A percentile compares a stretch with the other conserved stretches of the same genome.
Conservation (phyloP, 2,329 filamentous ascomycete genomes). For the Simplicillium sp. region DNA sequence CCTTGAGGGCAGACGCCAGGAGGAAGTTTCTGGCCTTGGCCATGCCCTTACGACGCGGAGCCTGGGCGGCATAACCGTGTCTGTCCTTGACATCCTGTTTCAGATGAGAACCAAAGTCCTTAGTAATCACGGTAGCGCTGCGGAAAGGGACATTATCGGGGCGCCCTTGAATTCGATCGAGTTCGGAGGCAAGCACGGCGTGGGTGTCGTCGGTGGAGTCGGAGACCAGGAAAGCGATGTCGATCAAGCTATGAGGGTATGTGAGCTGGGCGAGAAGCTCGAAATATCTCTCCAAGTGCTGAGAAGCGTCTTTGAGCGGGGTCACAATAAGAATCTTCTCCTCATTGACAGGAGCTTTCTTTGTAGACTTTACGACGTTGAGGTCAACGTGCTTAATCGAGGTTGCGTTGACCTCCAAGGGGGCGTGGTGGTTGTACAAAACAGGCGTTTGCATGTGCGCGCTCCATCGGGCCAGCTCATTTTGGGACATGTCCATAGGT, state of each 20-base stretch:
- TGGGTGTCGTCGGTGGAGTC: conserved; percentile 89
- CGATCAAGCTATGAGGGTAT: conserved; percentile 92
- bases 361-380: conserved; percentile 74
- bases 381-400: conserved; percentile 75
- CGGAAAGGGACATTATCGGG: conserved; percentile 75
- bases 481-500: conserved; percentile 90
- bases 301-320: conserved; percentile 80
- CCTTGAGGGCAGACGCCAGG: conserved; percentile 72
- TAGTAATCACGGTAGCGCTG: conserved; percentile 77
- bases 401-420: conserved; percentile 72
- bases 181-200: conserved; percentile 73
- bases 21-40: conserved; percentile 88
- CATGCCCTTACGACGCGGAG: conserved; percentile 81
- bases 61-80: conserved; percentile 81
- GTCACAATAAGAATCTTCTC: conserved; percentile 89
- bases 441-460: conserved; percentile 85
- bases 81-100: conserved; percentile 74
- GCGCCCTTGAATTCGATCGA: conserved; percentile 78
- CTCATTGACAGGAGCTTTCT: conserved; percentile 66
- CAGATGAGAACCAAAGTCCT: conserved; percentile 74
- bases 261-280: conserved; percentile 82
- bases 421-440: conserved; percentile 89
- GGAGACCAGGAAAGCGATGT: conserved; percentile 87
- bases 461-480: conserved; percentile 86
- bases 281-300: conserved; percentile 81